Evolutionary conservation across 768 basidiomycete genomes (phyloP).

Genomic region (Ramaria sp.): DNA sequence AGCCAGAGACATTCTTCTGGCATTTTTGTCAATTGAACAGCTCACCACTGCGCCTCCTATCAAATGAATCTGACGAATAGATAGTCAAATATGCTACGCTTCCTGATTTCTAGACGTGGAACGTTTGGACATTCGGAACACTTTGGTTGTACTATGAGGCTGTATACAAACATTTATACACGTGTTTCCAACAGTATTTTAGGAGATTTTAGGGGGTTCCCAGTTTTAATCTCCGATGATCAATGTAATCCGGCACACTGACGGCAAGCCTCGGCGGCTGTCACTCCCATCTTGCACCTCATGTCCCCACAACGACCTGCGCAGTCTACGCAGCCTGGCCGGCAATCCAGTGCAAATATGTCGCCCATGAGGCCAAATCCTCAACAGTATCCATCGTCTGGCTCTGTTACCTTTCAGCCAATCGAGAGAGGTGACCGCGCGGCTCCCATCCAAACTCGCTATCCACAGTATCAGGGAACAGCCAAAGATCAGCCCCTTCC

Average conservation of each 20-base stretch:
- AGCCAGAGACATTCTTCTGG: no score
- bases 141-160: no score
- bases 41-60: no score
- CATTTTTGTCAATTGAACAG: no score
- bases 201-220: no score
- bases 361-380: conserved; percentile 1
- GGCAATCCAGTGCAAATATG: conserved; percentile 3
- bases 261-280: not conserved
- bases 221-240: not conserved
- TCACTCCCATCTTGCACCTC: not conserved
- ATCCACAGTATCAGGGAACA: conserved; percentile 33
- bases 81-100: no score
- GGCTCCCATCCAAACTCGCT: conserved; percentile 43
- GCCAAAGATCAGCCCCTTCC: conserved; percentile 35
- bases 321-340: conserved; percentile 7
- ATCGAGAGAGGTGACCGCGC: conserved; percentile 61
- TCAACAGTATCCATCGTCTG: conserved; percentile 7
- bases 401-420: conserved; percentile 54
- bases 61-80: no score
- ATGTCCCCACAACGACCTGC: conserved; percentile 10
- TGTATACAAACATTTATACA: no score
- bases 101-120: no score
- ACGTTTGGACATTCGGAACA: no score
- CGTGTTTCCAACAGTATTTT: no score
- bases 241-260: not conserved